Evolutionary conservation across 495 filamentous ascomycete genomes (phyloP).

Genomic region (Neurospora sp.): DNA sequence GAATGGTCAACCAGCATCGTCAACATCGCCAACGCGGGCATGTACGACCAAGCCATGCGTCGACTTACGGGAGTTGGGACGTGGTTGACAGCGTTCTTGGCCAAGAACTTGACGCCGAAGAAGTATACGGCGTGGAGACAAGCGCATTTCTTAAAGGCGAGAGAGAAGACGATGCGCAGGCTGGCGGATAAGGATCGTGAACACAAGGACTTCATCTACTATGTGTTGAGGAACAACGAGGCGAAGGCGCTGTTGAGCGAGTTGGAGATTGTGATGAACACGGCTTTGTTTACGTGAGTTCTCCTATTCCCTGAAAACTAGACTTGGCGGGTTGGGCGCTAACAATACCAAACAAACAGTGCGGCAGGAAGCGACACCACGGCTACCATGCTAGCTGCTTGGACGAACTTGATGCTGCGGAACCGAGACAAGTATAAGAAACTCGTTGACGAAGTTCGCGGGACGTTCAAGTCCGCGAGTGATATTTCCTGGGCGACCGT

Average conservation of each 20-base stretch:
- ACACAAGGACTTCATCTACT: constrained; percentile 18
- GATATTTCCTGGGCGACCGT: constrained; percentile 10
- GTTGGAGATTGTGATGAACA: constrained; percentile 17
- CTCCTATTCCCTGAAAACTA: neutral
- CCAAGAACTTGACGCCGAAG: constrained; percentile 7
- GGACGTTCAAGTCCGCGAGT: neutral
- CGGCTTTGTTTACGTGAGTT: constrained; percentile 15
- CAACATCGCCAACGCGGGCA: constrained; percentile 5
- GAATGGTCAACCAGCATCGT: constrained; percentile 15
- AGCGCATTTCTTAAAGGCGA: constrained; percentile 11
- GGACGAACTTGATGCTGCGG: constrained; percentile 8
- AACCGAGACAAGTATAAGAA: constrained; percentile 5
- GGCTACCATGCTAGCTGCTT: constrained; percentile 6
- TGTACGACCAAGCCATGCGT: constrained; percentile 13
- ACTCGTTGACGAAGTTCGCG: constrained; percentile 9
- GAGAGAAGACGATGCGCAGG: constrained; percentile 9
- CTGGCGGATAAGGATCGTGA: constrained; percentile 9
- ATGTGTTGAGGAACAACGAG: constrained; percentile 15
- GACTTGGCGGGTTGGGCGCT: neutral
- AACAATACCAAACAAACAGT: neutral
- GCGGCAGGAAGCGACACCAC: constrained; percentile 17
- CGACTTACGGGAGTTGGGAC: constrained; percentile 14
- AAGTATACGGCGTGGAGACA: constrained; percentile 2
- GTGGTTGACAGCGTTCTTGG: constrained; percentile 11
- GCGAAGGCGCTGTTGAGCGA: constrained; percentile 6